These are phyloP conservation scores for Hypoxylon sp. DNA, from an alignment of 2,329 filamentous ascomycete species.

Conservation along the genomic window DNA sequence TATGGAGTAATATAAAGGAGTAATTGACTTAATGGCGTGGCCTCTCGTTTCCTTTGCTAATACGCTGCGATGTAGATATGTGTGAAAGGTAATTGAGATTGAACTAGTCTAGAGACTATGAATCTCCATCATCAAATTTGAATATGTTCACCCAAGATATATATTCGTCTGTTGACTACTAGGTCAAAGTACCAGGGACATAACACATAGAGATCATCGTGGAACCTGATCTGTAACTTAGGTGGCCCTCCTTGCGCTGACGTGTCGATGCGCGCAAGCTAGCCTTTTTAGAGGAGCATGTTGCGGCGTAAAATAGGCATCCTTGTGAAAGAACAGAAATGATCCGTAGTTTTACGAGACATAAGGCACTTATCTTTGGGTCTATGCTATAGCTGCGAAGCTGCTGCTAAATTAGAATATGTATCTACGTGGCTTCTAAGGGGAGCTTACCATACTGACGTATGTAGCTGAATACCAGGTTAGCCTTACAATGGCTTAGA, in stretches of 20 bases:
- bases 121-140: background rate
- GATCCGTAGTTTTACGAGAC: background rate
- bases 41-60: background rate
- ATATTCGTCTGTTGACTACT: constrained; percentile 1
- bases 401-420: constrained; percentile 16
- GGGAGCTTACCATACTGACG: background rate
- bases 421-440: constrained; percentile 10
- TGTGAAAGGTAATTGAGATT: background rate
- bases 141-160: constrained; percentile 18
- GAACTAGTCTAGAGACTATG: background rate
- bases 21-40: background rate
- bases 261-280: constrained; percentile 21
- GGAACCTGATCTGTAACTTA: background rate
- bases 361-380: constrained; percentile 1
- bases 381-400: constrained; percentile 10
- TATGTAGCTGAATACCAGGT: background rate
- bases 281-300: constrained; percentile 5
- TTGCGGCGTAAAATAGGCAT: constrained; percentile 13
- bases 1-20: background rate
- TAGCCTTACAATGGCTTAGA: constrained; percentile 5
- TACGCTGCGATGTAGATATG: background rate
- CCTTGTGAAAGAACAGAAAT: background rate
- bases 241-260: constrained; percentile 23
- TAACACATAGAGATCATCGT: constrained; percentile 2
- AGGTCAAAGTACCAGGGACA: background rate